Evolutionary conservation across 192 early-diverging fungal genomes (phyloP).

Genomic region (Coemansia erecta): DNA sequence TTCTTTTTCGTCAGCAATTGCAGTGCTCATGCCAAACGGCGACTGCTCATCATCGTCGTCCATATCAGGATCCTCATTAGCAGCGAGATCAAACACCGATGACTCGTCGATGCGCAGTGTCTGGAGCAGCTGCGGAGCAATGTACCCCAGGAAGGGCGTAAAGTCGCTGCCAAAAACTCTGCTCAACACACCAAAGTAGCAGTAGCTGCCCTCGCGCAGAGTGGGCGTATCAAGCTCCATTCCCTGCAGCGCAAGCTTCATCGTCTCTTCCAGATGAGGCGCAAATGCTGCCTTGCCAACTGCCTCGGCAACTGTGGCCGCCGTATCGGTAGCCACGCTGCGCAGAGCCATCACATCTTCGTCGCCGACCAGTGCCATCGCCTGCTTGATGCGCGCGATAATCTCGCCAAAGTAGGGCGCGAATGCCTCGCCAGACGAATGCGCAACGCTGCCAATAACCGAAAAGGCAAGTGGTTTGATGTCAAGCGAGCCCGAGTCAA

Average conservation of each 20-base stretch:
- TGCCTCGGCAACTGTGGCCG: slow-evolving; percentile 82
- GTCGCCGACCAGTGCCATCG: slow-evolving; percentile 69
- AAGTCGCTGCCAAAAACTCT: slow-evolving; percentile 83
- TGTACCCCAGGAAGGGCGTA: slow-evolving; percentile 65
- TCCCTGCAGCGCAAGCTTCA: slow-evolving; percentile 77
- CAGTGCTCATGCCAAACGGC: slow-evolving; percentile 68
- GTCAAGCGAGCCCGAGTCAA: slow-evolving; percentile 66
- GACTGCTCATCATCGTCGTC: slow-evolving; percentile 62
- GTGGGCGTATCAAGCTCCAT: slow-evolving; percentile 69
- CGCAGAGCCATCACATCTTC: slow-evolving; percentile 74
- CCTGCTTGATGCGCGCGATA: slow-evolving; percentile 62
- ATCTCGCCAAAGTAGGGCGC: slow-evolving; percentile 75
- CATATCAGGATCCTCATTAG: slow-evolving; percentile 24
- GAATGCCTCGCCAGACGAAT: slow-evolving; percentile 68
- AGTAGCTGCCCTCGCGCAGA: slow-evolving; percentile 81
- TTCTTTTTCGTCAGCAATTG: slow-evolving; percentile 91
- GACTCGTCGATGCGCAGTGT: slow-evolving; percentile 78
- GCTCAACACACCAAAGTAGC: slow-evolving; percentile 82
- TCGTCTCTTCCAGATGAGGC: slow-evolving; percentile 70
- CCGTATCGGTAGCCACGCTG: slow-evolving; percentile 81
- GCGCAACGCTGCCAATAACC: slow-evolving; percentile 88
- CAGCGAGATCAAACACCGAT: slow-evolving; percentile 22
- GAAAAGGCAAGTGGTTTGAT: slow-evolving; percentile 77
- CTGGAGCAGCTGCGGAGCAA: slow-evolving; percentile 79
- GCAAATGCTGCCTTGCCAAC: slow-evolving; percentile 80